These are phyloP conservation scores for Fusarium equiseti DNA, from an alignment of 2,329 filamentous ascomycete genomes.

Conservation along the genomic window DNA sequence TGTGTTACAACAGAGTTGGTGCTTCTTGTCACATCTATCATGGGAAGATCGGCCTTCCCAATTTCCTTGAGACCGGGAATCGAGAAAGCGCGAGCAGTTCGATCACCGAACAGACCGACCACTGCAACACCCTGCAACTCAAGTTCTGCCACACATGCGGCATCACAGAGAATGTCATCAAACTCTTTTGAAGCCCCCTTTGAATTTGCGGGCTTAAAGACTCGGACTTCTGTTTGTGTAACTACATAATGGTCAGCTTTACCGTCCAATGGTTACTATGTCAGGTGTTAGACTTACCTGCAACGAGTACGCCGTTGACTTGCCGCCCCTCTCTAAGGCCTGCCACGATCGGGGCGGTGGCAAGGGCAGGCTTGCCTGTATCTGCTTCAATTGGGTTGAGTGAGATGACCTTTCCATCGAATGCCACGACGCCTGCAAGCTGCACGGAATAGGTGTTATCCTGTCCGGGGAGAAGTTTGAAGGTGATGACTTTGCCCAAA, in stretches of 20 bases:
- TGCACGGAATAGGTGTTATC: slow-evolving; percentile 76
- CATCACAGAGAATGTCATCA: slow-evolving; percentile 84
- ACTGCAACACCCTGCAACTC: slow-evolving; percentile 82
- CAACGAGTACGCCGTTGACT: slow-evolving; percentile 84
- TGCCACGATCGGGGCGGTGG: slow-evolving; percentile 80
- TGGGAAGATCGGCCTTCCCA: slow-evolving; percentile 72
- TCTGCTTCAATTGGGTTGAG: slow-evolving; percentile 85
- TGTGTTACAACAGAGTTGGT: slow-evolving; percentile 77
- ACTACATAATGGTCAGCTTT: slow-evolving; percentile 58
- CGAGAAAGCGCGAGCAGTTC: slow-evolving; percentile 81
- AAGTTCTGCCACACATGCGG: slow-evolving; percentile 80
- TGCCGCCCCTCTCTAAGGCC: slow-evolving; percentile 79
- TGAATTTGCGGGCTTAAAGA: slow-evolving; percentile 85
- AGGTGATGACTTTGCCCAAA: slow-evolving; percentile 84
- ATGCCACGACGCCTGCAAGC: slow-evolving; percentile 73
- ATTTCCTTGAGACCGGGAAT: slow-evolving; percentile 92
- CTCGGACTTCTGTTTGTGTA: slow-evolving; percentile 79
- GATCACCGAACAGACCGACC: slow-evolving; percentile 87
- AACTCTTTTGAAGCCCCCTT: slow-evolving; percentile 96
- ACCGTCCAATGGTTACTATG: too few relatives aligned
- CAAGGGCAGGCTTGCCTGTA: slow-evolving; percentile 79
- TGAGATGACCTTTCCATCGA: slow-evolving; percentile 78
- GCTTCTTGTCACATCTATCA: slow-evolving; percentile 80
- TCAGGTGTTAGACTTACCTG: slow-evolving; percentile 62
- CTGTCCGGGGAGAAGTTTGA: slow-evolving; percentile 86